Conservation (phyloP, 352 stramenopile species). For the Pythium insidiosum region DNA sequence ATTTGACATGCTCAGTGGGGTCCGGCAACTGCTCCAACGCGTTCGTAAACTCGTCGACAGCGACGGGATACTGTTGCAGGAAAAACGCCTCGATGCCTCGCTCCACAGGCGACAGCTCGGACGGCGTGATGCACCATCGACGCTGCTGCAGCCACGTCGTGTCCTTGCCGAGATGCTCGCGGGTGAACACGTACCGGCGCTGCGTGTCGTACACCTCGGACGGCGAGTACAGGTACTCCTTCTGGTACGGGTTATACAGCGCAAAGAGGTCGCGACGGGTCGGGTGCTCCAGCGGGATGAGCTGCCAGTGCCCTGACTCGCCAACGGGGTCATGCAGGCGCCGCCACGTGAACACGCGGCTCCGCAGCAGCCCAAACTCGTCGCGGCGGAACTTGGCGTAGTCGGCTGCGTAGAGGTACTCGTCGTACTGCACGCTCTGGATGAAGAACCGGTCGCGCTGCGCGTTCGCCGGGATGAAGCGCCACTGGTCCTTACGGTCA, state of each 20-base stretch:
- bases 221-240: slow-evolving; percentile 61
- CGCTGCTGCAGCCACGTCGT: slow-evolving; percentile 20
- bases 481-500: slow-evolving; percentile 37
- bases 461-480: slow-evolving; percentile 44
- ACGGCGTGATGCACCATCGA: slow-evolving; percentile 38
- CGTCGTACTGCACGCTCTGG: slow-evolving; percentile 44
- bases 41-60: slow-evolving; percentile 38
- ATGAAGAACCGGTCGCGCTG: slow-evolving; percentile 55
- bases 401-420: slow-evolving; percentile 61
- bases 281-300: slow-evolving; percentile 28
- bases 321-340: slow-evolving; percentile 34
- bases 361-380: slow-evolving; percentile 30
- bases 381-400: slow-evolving; percentile 65
- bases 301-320: slow-evolving; percentile 50
- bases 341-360: slow-evolving; percentile 57
- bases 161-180: slow-evolving; percentile 14
- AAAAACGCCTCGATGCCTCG: slow-evolving; percentile 67
- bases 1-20: slow-evolving; percentile 65
- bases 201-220: slow-evolving; percentile 40
- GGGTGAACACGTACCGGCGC: slow-evolving; percentile 43
- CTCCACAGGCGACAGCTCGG: slow-evolving; percentile 37
- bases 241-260: slow-evolving; percentile 70
- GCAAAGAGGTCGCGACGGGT: slow-evolving; percentile 55
- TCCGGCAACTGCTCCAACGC: slow-evolving; percentile 38
- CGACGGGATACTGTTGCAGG: slow-evolving; percentile 40